A percentile compares a stretch with the other conserved stretches of the same genome.
phyloP scores from a whole-genome alignment of 345 rosid species.

The Erodium maritimum region DNA sequence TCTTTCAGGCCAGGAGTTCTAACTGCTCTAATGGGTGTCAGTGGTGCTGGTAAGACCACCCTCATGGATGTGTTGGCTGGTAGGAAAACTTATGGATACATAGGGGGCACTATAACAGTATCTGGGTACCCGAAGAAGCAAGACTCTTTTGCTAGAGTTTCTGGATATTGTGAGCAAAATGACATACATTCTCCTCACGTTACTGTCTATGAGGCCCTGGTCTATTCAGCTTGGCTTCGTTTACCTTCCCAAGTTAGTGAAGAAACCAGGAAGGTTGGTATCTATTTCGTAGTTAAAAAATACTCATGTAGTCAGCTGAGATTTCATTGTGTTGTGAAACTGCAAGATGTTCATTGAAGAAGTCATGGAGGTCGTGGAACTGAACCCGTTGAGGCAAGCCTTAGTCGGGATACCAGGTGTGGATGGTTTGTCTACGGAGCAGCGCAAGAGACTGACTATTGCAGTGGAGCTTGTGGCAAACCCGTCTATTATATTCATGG shows the following conservation, averaged over 20 bases:
- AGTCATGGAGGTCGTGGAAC: too few species aligned
- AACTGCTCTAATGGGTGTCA: not conserved
- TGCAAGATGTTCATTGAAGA: too few species aligned
- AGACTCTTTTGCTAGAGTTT: not conserved
- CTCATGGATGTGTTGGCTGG: not conserved
- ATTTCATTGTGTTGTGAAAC: too few species aligned
- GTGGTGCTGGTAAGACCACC: not conserved
- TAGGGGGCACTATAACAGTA: not conserved
- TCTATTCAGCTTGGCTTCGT: constrained; percentile 1
- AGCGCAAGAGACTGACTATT: too few species aligned
- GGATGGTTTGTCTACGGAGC: too few species aligned
- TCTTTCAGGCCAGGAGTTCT: constrained; percentile 1
- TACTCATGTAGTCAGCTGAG: not conserved
- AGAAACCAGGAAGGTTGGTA: not conserved
- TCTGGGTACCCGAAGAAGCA: constrained; percentile 2
- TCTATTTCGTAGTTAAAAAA: not conserved
- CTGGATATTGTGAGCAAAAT: not conserved
- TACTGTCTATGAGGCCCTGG: not conserved
- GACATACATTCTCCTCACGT: constrained; percentile 1
- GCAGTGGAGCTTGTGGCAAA: too few species aligned
- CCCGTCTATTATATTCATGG: too few species aligned
- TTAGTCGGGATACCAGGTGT: too few species aligned
- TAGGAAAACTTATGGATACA: not conserved
- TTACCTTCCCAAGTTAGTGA: not conserved
- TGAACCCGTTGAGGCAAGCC: too few species aligned